Evolutionary conservation across 768 basidiomycete species (phyloP), one percentile per base, ranked within the genome.

Genomic region (Podaxis sp.): DNA sequence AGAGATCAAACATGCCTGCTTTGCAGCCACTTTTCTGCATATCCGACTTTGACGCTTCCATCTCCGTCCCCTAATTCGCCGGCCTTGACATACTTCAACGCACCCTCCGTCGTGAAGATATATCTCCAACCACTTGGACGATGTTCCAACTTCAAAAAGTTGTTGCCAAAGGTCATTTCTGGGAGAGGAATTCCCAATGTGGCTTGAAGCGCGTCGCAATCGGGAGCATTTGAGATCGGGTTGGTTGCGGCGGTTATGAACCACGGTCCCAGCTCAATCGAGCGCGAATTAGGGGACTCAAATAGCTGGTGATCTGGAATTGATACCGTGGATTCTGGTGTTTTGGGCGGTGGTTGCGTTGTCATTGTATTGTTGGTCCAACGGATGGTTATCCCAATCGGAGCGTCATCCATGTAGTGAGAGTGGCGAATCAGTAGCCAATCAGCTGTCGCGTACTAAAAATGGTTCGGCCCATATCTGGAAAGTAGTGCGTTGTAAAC

Each of bases 101-200:
- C 93, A 10, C 82, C 80, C 40, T 82, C 74, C 0, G 90, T 80
- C 21, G 82, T 80, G 71, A 97, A 95, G 0, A 75, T 68, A 59
- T 90, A 84, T 54, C 72, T 75, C 82, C 89, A 89, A 10, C 84
- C 85, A 6, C 82, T 85, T 0, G 83, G 72, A 25, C 69, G 75
- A 66, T 98, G 92, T 35, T 80, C 77, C 25, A 98, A 73, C 3
- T 78, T 75, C 7, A 99, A 79, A 14, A 70, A 71, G 72, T 98
- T 98, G 72, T 82, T 85, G 4, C 94, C 95, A 68, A 98, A 98
- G 0, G 91, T 94, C 93, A 98, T 98, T 71, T 99, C 97, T 2
- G 97, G 97, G 1, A 96, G 73, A 0, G 96, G 91, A 25, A 98
- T 79, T 2, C 87, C 86, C 3, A 92, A 76, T 0, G 73, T 65